Evolutionary conservation across 1,284 basidiomycete species (phyloP), one percentile per base, ranked within the genome.

Genomic region (Cutaneotrichosporon sp.): DNA sequence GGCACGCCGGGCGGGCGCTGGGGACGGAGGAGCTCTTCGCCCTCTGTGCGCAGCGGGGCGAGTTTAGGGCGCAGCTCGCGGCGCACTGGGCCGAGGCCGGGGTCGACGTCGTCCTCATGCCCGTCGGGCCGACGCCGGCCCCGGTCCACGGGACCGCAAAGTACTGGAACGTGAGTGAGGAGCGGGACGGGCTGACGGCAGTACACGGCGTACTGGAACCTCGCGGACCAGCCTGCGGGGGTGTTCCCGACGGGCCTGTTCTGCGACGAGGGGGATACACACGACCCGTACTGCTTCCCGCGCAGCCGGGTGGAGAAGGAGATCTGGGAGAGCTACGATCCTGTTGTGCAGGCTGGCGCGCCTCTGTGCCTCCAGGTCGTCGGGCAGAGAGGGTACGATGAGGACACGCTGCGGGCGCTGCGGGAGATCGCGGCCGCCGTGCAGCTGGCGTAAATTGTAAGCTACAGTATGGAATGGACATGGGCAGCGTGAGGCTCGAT

Each of bases 141-240:
- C 72, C 72, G 1, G 63, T 60, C 27, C 63, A 73, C 42, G 70
- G 71, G n/a, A 76, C 75, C 3, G 62, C 71, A 33, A 71, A 67
- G 58, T 75, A 78, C 62, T 76, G 73, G 67, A 66, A 67, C 43
- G 57, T 58, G 38, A 58, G 57, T 53, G 6, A 22, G 5, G 6
- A 42, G 22, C 18, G n/a, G 24, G 20, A 13, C 8, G n/a, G 14
- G 27, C 57, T 58, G 57, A 58, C 45, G 10, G 6, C 10, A 47
- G n/a, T 90, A 89, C 69, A 89, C 89, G 0, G 81, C 81, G 70
- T 66, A 86, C 47, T 90, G 85, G 83, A 91, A 90, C 70, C 73
- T 82, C 5, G 82, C 89, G 29, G 89, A 91, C 71, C 89, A 87
- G 68, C 82, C 89, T 0, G 82, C 84, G 1, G 80, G 85, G n/a